These are phyloP conservation scores for Nicotiana attenuata DNA, from an alignment of 257 asterid species.

Conservation along the genomic window DNA sequence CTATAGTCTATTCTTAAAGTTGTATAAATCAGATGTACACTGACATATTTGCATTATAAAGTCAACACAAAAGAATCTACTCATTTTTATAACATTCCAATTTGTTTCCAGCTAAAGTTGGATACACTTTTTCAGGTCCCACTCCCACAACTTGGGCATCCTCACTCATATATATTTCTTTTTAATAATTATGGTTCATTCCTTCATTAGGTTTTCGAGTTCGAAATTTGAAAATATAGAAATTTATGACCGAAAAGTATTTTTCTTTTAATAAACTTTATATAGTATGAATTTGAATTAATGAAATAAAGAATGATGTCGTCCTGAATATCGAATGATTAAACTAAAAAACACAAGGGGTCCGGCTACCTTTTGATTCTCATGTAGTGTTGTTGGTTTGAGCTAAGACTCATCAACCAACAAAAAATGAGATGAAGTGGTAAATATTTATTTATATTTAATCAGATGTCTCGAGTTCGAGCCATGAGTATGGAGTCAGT, in stretches of 20 bases:
- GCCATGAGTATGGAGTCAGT: too few relatives aligned
- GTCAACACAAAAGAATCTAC: background rate
- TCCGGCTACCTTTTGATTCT: background rate
- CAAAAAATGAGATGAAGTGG: too few relatives aligned
- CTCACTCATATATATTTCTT: background rate
- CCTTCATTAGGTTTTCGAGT: background rate
- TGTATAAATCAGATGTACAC: background rate
- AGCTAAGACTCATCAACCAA: too few relatives aligned
- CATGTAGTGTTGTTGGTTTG: too few relatives aligned
- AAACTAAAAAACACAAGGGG: background rate
- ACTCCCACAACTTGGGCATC: background rate
- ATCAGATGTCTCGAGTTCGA: too few relatives aligned
- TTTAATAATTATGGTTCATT: background rate
- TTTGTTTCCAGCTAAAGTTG: background rate
- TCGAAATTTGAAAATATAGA: background rate
- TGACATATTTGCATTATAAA: background rate
- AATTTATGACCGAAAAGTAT: background rate
- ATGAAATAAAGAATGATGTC: fast-evolving
- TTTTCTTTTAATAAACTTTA: background rate
- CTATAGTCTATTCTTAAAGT: background rate
- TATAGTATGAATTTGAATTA: fast-evolving
- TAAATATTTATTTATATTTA: too few relatives aligned
- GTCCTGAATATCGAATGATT: background rate
- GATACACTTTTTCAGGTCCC: background rate
- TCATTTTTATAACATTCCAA: background rate